Conservation (phyloP, 225 moss, liverwort and hornwort genomes). For the Physcomitrium patens region DNA sequence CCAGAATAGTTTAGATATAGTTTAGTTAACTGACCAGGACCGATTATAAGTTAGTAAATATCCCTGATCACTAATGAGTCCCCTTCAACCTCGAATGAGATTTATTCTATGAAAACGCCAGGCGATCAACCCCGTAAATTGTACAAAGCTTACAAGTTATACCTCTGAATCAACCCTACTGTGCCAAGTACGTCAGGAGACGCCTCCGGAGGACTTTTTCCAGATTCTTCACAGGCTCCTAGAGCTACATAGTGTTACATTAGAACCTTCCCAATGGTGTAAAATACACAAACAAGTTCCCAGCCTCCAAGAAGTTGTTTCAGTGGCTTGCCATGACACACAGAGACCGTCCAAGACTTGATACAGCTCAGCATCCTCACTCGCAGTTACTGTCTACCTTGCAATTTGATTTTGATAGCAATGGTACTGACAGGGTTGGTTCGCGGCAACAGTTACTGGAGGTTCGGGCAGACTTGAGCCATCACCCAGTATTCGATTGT, state of each 20-base stretch:
- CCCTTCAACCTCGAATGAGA: no score
- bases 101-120: slow-evolving; percentile 4
- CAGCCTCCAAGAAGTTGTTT: slow-evolving; percentile 20
- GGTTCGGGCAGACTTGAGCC: slow-evolving; percentile 1
- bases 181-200: not conserved
- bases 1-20: no score
- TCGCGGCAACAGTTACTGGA: not conserved
- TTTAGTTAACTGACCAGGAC: no score
- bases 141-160: not conserved
- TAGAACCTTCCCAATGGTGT: slow-evolving; percentile 4
- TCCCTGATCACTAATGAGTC: no score
- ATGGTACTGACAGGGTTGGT: not conserved
- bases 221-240: slow-evolving; percentile 23
- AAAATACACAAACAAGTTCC: slow-evolving; percentile 19
- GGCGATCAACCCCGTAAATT: not conserved
- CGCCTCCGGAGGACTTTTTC: not conserved
- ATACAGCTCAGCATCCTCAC: not conserved
- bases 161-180: not conserved
- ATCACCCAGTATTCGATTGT: not conserved
- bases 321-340: not conserved
- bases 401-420: not conserved
- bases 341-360: no score
- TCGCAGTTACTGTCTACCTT: not conserved
- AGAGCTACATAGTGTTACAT: not conserved
- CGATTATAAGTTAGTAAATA: no score